Evolutionary conservation across 148 eudicot species (phyloP).

Genomic region (Simmondsia chinensis): DNA sequence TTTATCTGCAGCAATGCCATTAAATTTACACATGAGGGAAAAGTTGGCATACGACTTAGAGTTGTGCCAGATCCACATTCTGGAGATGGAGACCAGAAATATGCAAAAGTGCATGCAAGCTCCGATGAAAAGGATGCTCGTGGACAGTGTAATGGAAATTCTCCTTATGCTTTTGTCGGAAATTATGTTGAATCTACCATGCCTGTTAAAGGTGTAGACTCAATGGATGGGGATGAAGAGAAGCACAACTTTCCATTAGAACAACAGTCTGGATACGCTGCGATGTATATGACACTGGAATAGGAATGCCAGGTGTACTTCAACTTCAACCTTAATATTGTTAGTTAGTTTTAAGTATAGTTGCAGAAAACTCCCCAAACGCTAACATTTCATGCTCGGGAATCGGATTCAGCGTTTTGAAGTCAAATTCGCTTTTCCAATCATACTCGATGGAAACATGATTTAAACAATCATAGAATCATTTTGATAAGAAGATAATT

Average conservation of each 20-base stretch:
- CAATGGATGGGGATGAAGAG: conserved; percentile 18
- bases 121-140: conserved; percentile 12
- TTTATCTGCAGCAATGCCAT: conserved; percentile 68
- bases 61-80: conserved; percentile 39
- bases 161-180: conserved; percentile 15
- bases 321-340: not conserved
- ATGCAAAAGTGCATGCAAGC: conserved; percentile 5
- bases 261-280: conserved; percentile 77
- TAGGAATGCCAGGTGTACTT: conserved; percentile 98
- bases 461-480: too few species aligned
- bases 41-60: conserved; percentile 74
- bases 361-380: too few species aligned
- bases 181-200: conserved; percentile 21
- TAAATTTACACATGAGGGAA: conserved; percentile 94
- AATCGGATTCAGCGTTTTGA: too few species aligned
- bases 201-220: conserved; percentile 21
- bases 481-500: too few species aligned
- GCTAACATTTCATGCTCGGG: too few species aligned
- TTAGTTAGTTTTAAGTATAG: not conserved
- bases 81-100: conserved; percentile 21
- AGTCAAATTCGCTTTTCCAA: too few species aligned
- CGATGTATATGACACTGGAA: conserved; percentile 92
- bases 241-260: conserved; percentile 15
- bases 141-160: conserved; percentile 14
- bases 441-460: too few species aligned